Conservation (phyloP, 164 flowering plant genomes). For the Magnolia kwangsiensis region DNA sequence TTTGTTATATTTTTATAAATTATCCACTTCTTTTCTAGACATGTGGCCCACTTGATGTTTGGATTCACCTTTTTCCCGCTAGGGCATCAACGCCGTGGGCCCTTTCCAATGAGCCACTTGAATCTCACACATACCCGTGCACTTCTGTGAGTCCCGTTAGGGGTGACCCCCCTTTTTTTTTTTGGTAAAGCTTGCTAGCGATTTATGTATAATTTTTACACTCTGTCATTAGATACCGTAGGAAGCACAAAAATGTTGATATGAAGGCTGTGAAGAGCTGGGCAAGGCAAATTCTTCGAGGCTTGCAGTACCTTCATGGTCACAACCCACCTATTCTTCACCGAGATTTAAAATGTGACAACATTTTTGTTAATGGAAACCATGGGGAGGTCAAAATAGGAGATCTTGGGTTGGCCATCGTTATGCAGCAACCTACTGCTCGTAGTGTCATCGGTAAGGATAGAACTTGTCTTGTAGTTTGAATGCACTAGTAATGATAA, state of each 20-base stretch:
- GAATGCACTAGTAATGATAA: too few relatives aligned
- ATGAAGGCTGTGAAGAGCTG: slow-evolving; percentile 76
- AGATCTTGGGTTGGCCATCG: slow-evolving; percentile 72
- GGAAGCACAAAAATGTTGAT: slow-evolving; percentile 61
- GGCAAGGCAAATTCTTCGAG: slow-evolving; percentile 74
- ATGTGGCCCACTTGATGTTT: background rate
- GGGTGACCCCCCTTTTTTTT: background rate
- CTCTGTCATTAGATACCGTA: slow-evolving; percentile 49
- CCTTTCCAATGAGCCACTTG: background rate
- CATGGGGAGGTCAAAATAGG: slow-evolving; percentile 79
- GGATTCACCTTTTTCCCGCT: background rate
- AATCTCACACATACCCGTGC: too few relatives aligned
- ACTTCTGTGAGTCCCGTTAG: background rate
- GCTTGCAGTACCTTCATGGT: slow-evolving; percentile 59
- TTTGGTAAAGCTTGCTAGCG: background rate
- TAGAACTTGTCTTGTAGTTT: slow-evolving; percentile 2
- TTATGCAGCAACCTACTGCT: slow-evolving; percentile 69
- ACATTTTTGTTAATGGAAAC: slow-evolving; percentile 72
- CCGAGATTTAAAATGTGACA: slow-evolving; percentile 73
- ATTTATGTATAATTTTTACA: background rate
- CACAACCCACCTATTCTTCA: slow-evolving; percentile 67
- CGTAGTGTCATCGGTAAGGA: slow-evolving; percentile 61
- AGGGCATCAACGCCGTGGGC: background rate
- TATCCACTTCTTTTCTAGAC: background rate
- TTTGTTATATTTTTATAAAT: background rate